Evolutionary conservation across 164 flowering plant genomes (phyloP).

Genomic region (Chimonanthus salicifolius): DNA sequence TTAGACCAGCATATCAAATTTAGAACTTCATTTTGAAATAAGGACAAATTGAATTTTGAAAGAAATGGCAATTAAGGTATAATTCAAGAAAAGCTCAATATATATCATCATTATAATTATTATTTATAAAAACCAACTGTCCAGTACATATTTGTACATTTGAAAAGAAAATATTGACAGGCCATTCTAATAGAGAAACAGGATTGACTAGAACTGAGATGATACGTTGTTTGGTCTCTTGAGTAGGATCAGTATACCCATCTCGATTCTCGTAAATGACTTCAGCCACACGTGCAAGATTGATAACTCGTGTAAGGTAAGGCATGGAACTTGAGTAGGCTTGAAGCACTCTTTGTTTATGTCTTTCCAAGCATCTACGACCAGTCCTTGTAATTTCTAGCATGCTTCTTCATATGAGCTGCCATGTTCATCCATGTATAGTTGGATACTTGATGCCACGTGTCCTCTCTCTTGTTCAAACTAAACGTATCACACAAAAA

Average conservation of each 20-base stretch:
- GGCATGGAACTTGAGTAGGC: neutral
- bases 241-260: neutral
- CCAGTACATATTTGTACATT: too few relatives aligned
- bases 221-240: neutral
- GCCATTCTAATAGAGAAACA: neutral
- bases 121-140: too few relatives aligned
- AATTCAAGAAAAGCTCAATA: too few relatives aligned
- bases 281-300: neutral
- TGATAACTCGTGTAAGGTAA: neutral
- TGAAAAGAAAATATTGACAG: too few relatives aligned
- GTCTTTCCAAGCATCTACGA: neutral
- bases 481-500: neutral
- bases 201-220: neutral
- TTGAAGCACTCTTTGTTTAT: neutral
- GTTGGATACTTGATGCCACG: neutral
- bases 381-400: neutral
- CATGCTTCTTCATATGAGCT: neutral
- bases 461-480: constrained; percentile 3
- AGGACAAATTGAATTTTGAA: too few relatives aligned
- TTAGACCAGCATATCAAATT: too few relatives aligned
- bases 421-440: constrained; percentile 1
- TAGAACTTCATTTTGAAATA: too few relatives aligned
- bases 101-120: too few relatives aligned
- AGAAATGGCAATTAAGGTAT: too few relatives aligned
- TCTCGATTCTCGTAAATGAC: constrained; percentile 1